Conservation (phyloP, 2,329 filamentous ascomycete genomes). For the Capronia americana region DNA sequence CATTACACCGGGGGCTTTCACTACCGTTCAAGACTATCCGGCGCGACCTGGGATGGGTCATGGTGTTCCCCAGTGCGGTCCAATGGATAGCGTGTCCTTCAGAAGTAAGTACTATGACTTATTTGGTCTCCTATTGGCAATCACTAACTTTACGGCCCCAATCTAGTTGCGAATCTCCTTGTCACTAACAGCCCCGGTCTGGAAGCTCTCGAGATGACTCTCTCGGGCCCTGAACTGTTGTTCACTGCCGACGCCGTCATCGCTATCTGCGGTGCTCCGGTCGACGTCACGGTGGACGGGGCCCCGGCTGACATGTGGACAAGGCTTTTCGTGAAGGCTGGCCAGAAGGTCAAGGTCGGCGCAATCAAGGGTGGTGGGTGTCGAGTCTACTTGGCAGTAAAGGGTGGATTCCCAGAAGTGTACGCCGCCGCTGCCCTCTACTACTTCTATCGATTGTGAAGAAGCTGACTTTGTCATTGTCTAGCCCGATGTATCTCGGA, state of each 20-base stretch:
- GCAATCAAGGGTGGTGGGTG: constrained; percentile 59
- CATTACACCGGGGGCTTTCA: constrained; percentile 61
- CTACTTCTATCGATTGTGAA: not conserved
- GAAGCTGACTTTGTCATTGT: not conserved
- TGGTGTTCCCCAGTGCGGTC: constrained; percentile 64
- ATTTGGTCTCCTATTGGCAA: not conserved
- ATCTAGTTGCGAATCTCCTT: constrained; percentile 60
- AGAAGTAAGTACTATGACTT: constrained; percentile 41
- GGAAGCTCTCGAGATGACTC: constrained; percentile 65
- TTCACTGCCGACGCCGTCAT: constrained; percentile 62
- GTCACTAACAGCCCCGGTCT: constrained; percentile 60
- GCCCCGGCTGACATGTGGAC: constrained; percentile 61
- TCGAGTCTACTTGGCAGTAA: constrained; percentile 64
- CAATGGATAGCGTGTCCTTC: constrained; percentile 66
- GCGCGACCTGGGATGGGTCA: constrained; percentile 61
- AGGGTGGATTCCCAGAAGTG: constrained; percentile 61
- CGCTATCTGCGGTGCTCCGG: constrained; percentile 62
- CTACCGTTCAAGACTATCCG: constrained; percentile 64
- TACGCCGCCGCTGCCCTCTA: constrained; percentile 47
- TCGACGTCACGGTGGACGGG: constrained; percentile 59
- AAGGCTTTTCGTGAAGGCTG: constrained; percentile 55
- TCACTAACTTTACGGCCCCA: not conserved
- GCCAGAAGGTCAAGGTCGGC: constrained; percentile 62
- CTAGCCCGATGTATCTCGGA: constrained; percentile 54
- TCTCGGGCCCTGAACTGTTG: constrained; percentile 63